These are phyloP conservation scores for Leptomonas pyrrhocoris DNA, from an alignment of 208 protist species.

Conservation along the genomic window DNA sequence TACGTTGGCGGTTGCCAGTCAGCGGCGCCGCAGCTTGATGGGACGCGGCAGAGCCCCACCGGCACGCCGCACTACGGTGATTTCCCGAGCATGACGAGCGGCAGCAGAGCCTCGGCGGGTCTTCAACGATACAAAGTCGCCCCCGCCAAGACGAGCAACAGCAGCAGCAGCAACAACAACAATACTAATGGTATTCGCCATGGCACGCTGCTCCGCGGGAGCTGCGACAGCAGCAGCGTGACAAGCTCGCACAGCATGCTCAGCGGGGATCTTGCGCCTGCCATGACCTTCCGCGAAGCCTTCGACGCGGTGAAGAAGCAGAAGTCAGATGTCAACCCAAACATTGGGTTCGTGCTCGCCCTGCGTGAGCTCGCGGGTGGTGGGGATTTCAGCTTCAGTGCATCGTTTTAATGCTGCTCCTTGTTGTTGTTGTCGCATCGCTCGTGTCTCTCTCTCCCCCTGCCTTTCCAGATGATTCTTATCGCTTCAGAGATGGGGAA, in stretches of 20 bases:
- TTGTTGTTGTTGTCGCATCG: neutral
- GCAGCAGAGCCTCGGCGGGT: neutral
- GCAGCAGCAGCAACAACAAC: neutral
- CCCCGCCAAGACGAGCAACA: neutral
- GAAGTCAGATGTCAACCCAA: constrained; percentile 81
- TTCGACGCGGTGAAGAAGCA: constrained; percentile 64
- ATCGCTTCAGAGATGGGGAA: no score
- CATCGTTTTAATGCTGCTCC: constrained; percentile 26
- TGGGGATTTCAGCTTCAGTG: constrained; percentile 42
- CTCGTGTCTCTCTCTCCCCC: no score
- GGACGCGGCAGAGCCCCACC: neutral
- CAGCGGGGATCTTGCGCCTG: constrained; percentile 21
- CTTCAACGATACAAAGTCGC: neutral
- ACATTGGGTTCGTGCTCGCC: constrained; percentile 83
- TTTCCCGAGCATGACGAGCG: neutral
- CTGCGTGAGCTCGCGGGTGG: constrained; percentile 58
- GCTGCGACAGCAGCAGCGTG: constrained; percentile 14
- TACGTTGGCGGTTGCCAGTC: neutral
- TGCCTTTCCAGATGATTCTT: constrained; percentile 1
- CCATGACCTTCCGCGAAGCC: constrained; percentile 66
- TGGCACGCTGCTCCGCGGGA: neutral
- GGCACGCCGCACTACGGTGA: neutral
- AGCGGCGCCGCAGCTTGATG: neutral
- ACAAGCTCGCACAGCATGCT: constrained; percentile 21
- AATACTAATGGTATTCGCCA: no score